Evolutionary conservation across 768 basidiomycete species (phyloP), one percentile per base, ranked within the genome.

Genomic region (Boletus tomentosulus): DNA sequence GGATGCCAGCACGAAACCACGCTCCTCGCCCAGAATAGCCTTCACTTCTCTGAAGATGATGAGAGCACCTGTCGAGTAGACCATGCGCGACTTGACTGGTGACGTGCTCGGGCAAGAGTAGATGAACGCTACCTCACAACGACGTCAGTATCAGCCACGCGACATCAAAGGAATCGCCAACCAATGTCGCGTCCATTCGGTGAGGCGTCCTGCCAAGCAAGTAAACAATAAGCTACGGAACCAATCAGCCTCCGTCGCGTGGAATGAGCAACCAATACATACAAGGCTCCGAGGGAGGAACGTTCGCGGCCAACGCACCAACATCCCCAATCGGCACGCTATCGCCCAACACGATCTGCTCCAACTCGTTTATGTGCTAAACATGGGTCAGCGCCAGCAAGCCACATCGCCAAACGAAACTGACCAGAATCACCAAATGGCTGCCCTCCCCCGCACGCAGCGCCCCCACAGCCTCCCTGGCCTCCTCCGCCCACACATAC

Each of bases 21-120:
- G 72, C 47, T 70, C 71, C 13, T 71, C 76, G 48, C 71, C 71
- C 56, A 82, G 74, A 2, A 86, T 63, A 5, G 69, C 71, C 56
- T 84, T 84, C 31, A 80, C 83, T 8, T 79, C 71, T 48, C 77
- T 74, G 62, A 81, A 86, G 7, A 86, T 76, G 19, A 79, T 68
- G 10, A 76, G 61, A 11, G 81, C 81, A 9, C 83, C 85, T 2
- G 87, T 85, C 0, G 92, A 91, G 71, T 95, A 96, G 34, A 97
- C 66, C 90, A 98, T 94, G 42, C 93, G 81, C 56, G 85, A 76
- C 63, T 91, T 92, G 71, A 97, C 78, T 1, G 89, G 88, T 6
- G 89, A 91, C 13, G 71, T 63, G 3, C 85, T 79, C 0, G 95
- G 95, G 67, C 95, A 98, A 19, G 88, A 89, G 71, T 98, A 98